These are phyloP conservation scores for Colletotrichum salicis DNA, from an alignment of 2,329 filamentous ascomycete species.

Conservation along the genomic window DNA sequence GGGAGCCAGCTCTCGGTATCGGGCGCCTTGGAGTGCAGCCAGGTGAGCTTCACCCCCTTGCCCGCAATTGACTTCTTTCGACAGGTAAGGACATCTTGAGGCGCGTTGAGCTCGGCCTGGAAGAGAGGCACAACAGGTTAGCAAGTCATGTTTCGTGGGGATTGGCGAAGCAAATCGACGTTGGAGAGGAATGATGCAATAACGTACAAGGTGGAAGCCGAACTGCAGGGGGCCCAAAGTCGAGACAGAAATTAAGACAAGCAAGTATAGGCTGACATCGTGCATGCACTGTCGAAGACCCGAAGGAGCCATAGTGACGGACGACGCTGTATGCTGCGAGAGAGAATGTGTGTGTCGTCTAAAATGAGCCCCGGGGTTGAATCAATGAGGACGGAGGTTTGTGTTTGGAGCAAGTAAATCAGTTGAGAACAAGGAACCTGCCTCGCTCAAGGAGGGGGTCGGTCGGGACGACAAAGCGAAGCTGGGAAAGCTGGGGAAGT, in stretches of 20 bases:
- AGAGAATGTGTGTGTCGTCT: slow-evolving; percentile 5
- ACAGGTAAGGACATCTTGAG: slow-evolving; percentile 93
- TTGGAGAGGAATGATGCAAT: slow-evolving; percentile 25
- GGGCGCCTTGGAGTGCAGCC: slow-evolving; percentile 42
- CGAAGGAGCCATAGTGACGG: slow-evolving; percentile 45
- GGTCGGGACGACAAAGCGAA: slow-evolving; percentile 26
- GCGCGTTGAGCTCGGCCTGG: slow-evolving; percentile 93
- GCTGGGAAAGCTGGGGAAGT: slow-evolving; percentile 11
- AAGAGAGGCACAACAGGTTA: slow-evolving; percentile 1
- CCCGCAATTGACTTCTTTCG: slow-evolving; percentile 62
- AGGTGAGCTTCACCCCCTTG: slow-evolving; percentile 38
- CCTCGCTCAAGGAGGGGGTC: not conserved
- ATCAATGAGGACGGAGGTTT: not conserved
- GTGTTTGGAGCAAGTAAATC: not conserved
- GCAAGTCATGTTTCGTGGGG: not conserved
- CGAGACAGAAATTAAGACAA: slow-evolving; percentile 79
- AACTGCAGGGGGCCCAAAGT: slow-evolving; percentile 93
- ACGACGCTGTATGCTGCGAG: not conserved
- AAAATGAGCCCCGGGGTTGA: not conserved
- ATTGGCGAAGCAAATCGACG: not conserved
- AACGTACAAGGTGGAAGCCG: slow-evolving; percentile 85
- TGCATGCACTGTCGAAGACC: slow-evolving; percentile 53
- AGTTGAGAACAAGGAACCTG: not conserved
- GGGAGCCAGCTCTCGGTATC: slow-evolving; percentile 57
- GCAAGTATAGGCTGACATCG: slow-evolving; percentile 78